These are phyloP conservation scores for Alternaria gaisen DNA, from an alignment of 2,329 filamentous ascomycete species.

Conservation along the genomic window DNA sequence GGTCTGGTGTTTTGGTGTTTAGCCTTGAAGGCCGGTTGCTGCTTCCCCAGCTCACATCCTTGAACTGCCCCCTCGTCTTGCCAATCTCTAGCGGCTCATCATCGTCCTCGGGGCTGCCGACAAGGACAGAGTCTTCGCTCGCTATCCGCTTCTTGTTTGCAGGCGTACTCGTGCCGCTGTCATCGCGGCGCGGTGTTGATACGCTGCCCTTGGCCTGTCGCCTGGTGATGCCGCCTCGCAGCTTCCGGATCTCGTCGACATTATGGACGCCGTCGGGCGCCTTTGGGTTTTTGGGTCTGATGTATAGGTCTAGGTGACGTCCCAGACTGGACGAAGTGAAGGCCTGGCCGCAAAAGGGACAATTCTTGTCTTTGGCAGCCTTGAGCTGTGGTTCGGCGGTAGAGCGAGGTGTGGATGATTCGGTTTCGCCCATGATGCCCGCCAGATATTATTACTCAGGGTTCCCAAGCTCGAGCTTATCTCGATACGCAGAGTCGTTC, in stretches of 20 bases:
- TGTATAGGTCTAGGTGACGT: conserved; percentile 91
- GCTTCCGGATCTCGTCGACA: conserved; percentile 85
- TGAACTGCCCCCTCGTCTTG: conserved; percentile 56
- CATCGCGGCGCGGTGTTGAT: conserved; percentile 59
- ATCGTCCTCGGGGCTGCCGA: conserved; percentile 33
- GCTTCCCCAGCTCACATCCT: conserved; percentile 77
- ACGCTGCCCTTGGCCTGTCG: conserved; percentile 77
- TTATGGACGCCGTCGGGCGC: conserved; percentile 86
- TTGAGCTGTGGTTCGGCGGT: conserved; percentile 44
- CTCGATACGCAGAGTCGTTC: conserved; percentile 24
- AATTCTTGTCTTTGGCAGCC: conserved; percentile 83
- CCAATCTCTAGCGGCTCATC: conserved; percentile 39
- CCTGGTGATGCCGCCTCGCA: conserved; percentile 85
- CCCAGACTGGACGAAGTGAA: conserved; percentile 90
- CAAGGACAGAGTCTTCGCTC: conserved; percentile 40
- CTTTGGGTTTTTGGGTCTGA: conserved; percentile 92
- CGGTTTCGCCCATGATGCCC: conserved; percentile 47
- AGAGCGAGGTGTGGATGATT: conserved; percentile 49
- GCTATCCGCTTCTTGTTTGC: conserved; percentile 31
- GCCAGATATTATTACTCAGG: conserved; percentile 16
- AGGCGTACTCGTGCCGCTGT: conserved; percentile 40
- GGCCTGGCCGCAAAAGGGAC: conserved; percentile 85
- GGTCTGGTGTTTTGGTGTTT: conserved; percentile 57
- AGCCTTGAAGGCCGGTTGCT: conserved; percentile 69
- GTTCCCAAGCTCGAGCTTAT: conserved; percentile 30